Evolutionary conservation across 2,329 filamentous ascomycete species (phyloP).

Genomic region (Penicillium sp.): DNA sequence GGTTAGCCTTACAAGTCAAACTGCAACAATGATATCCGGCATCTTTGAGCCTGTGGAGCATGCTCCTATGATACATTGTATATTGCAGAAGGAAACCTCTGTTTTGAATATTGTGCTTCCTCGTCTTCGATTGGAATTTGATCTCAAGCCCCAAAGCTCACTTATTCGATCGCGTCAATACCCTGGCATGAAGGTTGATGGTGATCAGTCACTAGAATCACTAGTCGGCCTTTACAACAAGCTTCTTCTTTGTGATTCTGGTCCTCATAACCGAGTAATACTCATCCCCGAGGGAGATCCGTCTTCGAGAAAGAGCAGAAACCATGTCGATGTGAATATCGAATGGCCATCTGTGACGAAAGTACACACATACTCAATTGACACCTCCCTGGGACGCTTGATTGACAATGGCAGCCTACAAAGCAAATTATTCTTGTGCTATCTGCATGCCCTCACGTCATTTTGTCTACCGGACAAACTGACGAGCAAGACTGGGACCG

Average conservation of each 20-base stretch:
- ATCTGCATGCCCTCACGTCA: slow-evolving; percentile 37
- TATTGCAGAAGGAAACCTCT: too few species aligned
- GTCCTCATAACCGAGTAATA: background rate
- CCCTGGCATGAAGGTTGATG: background rate
- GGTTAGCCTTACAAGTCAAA: too few species aligned
- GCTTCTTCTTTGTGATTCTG: background rate
- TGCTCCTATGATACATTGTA: too few species aligned
- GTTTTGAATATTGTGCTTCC: background rate
- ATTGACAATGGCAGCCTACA: slow-evolving; percentile 44
- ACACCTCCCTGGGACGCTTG: background rate
- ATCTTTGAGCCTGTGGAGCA: too few species aligned
- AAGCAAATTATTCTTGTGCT: too few species aligned
- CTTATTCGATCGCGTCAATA: background rate
- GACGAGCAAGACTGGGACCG: slow-evolving; percentile 29
- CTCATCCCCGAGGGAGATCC: background rate
- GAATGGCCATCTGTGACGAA: background rate
- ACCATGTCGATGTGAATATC: background rate
- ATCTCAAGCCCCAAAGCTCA: background rate
- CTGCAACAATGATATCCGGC: too few species aligned
- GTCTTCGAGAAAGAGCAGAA: background rate
- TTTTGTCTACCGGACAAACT: slow-evolving; percentile 32
- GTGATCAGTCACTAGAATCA: background rate
- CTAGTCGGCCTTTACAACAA: background rate
- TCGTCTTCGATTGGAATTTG: background rate
- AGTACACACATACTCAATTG: background rate